Conservation (phyloP, 192 early-diverging fungal species). For the Phycomyces blakesleeanus region DNA sequence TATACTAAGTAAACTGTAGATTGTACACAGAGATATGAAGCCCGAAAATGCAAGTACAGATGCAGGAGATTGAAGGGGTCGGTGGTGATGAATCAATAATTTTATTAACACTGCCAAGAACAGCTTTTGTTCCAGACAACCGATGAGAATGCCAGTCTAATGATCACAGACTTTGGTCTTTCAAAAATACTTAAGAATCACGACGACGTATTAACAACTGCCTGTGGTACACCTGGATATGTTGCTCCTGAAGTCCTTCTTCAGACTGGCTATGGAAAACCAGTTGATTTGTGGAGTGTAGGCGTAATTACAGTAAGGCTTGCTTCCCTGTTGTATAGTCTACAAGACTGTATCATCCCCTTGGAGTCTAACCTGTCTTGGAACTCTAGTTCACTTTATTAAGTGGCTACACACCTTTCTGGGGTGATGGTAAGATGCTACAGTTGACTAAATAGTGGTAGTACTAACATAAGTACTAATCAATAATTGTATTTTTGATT, state of each 20-base stretch:
- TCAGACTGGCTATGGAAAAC: conserved; percentile 84
- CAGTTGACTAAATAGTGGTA: too few species aligned
- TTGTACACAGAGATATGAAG: conserved; percentile 85
- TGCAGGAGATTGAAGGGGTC: background rate
- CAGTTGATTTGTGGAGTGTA: conserved; percentile 94
- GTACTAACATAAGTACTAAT: too few species aligned
- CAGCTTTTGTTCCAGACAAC: conserved; percentile 65
- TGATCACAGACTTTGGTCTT: conserved; percentile 90
- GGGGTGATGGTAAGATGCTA: conserved; percentile 40
- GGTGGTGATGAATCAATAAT: too few species aligned
- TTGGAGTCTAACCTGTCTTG: background rate
- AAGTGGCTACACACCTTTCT: conserved; percentile 79
- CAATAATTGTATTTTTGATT: too few species aligned
- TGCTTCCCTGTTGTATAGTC: background rate
- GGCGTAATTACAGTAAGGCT: conserved; percentile 71
- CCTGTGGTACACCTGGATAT: conserved; percentile 90
- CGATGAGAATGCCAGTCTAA: conserved; percentile 56
- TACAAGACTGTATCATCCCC: background rate
- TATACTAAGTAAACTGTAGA: conserved; percentile 34
- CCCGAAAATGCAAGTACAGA: conserved; percentile 68
- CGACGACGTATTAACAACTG: conserved; percentile 78
- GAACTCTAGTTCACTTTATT: conserved; percentile 64
- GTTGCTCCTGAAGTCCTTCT: conserved; percentile 83
- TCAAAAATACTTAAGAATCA: conserved; percentile 67
- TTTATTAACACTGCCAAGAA: background rate